Percentiles rank a stretch among this genome's conserved stretches.
These are phyloP conservation scores for Candida railenensis DNA, from an alignment of 805 yeast species.

Conservation along the genomic window DNA sequence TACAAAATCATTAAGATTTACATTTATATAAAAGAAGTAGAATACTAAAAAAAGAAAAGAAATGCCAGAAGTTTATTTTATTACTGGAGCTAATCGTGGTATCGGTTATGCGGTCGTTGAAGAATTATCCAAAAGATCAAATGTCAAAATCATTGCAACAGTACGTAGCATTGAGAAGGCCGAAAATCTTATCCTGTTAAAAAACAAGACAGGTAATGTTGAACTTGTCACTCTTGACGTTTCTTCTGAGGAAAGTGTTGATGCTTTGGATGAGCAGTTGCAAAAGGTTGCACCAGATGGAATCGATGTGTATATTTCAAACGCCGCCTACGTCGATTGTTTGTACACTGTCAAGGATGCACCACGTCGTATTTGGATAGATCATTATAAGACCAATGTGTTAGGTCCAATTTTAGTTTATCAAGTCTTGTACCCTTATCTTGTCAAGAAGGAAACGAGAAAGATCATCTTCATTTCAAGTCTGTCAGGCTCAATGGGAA, in stretches of 20 bases:
- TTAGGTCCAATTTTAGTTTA: constrained; percentile 29
- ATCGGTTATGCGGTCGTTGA: constrained; percentile 35
- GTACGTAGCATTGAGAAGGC: constrained; percentile 29
- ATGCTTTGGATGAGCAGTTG: constrained; percentile 12
- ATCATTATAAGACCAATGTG: constrained; percentile 20
- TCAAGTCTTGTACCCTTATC: constrained; percentile 25
- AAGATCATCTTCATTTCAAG: constrained; percentile 28
- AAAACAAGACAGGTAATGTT: constrained; percentile 12
- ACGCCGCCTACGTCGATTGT: constrained; percentile 24
- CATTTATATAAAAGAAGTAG: no score
- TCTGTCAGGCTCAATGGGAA: constrained; percentile 23
- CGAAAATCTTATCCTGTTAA: constrained; percentile 12
- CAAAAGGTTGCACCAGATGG: constrained; percentile 10
- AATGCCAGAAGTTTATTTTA: constrained; percentile 8
- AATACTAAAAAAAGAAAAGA: background rate
- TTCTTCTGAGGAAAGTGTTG: constrained; percentile 17
- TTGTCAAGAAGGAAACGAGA: constrained; percentile 19
- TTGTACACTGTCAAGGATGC: constrained; percentile 15
- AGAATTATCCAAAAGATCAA: constrained; percentile 20
- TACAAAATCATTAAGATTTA: no score
- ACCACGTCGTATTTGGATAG: constrained; percentile 13
- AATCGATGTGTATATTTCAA: constrained; percentile 30
- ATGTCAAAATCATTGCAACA: constrained; percentile 39
- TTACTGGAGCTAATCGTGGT: constrained; percentile 44
- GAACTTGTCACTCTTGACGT: constrained; percentile 12